Evolutionary conservation across 129 eudicot species (phyloP), one percentile per base, ranked within the genome.

Genomic region (Artemisia annua): DNA sequence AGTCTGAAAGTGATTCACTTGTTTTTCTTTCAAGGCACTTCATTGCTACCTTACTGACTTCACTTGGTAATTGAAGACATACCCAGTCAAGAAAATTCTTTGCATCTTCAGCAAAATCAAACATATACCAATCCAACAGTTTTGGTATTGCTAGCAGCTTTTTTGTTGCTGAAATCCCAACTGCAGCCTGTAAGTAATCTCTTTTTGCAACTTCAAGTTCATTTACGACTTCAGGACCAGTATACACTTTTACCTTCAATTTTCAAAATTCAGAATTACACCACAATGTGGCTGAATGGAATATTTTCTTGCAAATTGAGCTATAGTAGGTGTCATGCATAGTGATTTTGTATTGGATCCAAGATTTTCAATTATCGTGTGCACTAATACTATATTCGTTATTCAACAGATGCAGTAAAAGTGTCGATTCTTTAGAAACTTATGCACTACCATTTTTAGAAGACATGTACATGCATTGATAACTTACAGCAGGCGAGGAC

Each of bases 401-500:
- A 52, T 52, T 52, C 19, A 17, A 15, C 7, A 8, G 57, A 52
- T n/a, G 57, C 57, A 52, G 17, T 39, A 39, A 52, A 15, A 52
- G 19, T 3, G 5, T 13, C 19, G 57, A 52, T 17, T 52, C 15
- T 15, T 52, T 52, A 4, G 15, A 39, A 39, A 39, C 46, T 39
- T 39, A 39, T 8, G 46, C 46, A 7, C 46, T 39, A 39, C 12
- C 32, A 19, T 12, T 46, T 44, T 66, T 24, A 4, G 13, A 20
- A 5, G 15, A 14, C 52, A 53, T 10, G 4, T 39, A 39, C 46
- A 48, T 2, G 57, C 54, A 43, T 66, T 35, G 50, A 75, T 75
- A 73, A 86, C 97, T 91, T 88, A 88, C 97, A 44, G 93, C 96
- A 67, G 97, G 97, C 2, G 96, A 92, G 63, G 97, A 92, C 96